Evolutionary conservation across 495 filamentous ascomycete genomes (phyloP), one percentile per base, ranked within the genome.

Genomic region (Hypoxylon rickii): DNA sequence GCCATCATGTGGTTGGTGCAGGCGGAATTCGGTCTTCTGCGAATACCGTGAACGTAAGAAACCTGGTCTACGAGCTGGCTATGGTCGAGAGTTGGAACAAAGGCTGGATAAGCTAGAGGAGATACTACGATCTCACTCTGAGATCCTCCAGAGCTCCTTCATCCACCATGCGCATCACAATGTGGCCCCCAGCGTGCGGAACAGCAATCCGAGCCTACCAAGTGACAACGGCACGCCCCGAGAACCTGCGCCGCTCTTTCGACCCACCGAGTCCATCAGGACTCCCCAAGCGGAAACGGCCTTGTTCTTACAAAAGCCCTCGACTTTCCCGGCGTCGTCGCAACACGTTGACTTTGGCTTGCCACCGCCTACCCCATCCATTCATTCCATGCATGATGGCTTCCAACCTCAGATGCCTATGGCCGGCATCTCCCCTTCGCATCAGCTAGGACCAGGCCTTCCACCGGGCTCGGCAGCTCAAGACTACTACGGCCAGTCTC

Each of bases 1-100:
- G 51, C 91, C 91, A 7, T 85, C 83, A 51, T 96, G 91, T 70
- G 91, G 91, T 37, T 95, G 91, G 90, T 96, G 91, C 65, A 78
- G 77, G 60, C 84, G 89, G 48, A 95, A 95, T 69, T 80, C 81
- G 4, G 86, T 89, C 34, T 32, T 75, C 19, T 94, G 89, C 73
- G 87, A 92, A 67, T 94, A 94, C 71, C 90, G 86, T 66, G 88
- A 90, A 64, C 81, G 89, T 15, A 93, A 91, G 74, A 93, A 93
- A 69, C 89, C 89, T 16, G 89, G 89, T 0, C 73, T 93, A 40
- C 76, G 89, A 51, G 91, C 91, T 41, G 91, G 91, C 1, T 96
- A 95, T 68, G 91, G 91, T 1, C 81, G 91, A 48, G 91, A 96
- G 71, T 73, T 96, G 32, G 91, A 96, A 67, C 86, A 91, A 58